Conservation (phyloP, 768 basidiomycete genomes). For the Lanmaoa pseudosensibilis region DNA sequence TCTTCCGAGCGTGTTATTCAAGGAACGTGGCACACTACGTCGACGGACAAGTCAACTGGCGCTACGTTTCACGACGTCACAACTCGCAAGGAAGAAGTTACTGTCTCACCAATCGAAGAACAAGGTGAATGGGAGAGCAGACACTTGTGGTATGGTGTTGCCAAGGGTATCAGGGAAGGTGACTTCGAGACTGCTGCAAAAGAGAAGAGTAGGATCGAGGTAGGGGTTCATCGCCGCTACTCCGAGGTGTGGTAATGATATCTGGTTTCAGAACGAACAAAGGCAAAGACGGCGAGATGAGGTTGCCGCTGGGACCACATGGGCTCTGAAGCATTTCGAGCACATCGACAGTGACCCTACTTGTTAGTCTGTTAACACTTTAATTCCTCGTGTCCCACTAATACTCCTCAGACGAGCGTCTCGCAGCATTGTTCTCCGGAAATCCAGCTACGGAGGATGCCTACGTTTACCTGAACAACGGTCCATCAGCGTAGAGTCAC, state of each 20-base stretch:
- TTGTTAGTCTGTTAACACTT: constrained; percentile 49
- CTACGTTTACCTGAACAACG: constrained; percentile 68
- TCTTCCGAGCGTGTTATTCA: constrained; percentile 56
- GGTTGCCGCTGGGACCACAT: constrained; percentile 61
- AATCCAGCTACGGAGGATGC: constrained; percentile 72
- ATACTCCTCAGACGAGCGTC: constrained; percentile 50
- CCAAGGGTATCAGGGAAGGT: constrained; percentile 86
- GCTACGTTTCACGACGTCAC: constrained; percentile 76
- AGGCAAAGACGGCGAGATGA: constrained; percentile 87
- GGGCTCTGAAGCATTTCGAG: constrained; percentile 78
- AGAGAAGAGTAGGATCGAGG: constrained; percentile 93
- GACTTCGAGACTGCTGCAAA: constrained; percentile 89
- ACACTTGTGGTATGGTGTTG: constrained; percentile 79
- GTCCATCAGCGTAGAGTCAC: constrained; percentile 28
- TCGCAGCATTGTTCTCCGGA: constrained; percentile 62
- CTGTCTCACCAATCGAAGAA: constrained; percentile 54
- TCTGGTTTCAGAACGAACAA: constrained; percentile 74
- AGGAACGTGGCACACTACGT: constrained; percentile 77
- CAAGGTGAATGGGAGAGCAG: constrained; percentile 88
- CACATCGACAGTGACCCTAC: constrained; percentile 67
- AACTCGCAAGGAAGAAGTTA: constrained; percentile 72
- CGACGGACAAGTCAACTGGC: constrained; percentile 48
- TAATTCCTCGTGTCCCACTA: not conserved
- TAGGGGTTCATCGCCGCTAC: constrained; percentile 27
- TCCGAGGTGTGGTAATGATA: not conserved